These are phyloP conservation scores for Paraphysoderma sedebokerense DNA, from an alignment of 371 early-diverging fungal genomes.

Conservation along the genomic window DNA sequence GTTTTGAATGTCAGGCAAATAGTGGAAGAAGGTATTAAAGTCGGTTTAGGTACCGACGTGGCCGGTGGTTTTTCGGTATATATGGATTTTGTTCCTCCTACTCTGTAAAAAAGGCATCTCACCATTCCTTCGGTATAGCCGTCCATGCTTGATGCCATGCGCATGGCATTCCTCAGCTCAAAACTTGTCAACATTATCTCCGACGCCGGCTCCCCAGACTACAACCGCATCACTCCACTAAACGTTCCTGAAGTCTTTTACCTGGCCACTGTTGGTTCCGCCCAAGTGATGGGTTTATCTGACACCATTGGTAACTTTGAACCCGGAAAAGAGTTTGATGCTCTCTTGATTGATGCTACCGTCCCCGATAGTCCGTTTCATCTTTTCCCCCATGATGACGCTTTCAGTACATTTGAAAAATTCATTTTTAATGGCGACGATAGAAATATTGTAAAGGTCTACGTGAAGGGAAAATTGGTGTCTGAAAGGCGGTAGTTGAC, in stretches of 20 bases:
- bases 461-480: conserved; percentile 41
- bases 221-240: conserved; percentile 14
- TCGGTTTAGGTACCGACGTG: conserved; percentile 87
- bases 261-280: conserved; percentile 81
- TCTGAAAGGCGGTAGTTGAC: too few species aligned
- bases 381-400: too few species aligned
- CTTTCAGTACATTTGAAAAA: conserved; percentile 46
- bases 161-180: conserved; percentile 57
- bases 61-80: conserved; percentile 76
- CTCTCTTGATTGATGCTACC: conserved; percentile 62
- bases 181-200: too few species aligned
- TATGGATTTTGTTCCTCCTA: too few species aligned
- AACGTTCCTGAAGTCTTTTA: conserved; percentile 51
- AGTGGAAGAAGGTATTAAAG: conserved; percentile 43
- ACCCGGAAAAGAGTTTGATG: conserved; percentile 76
- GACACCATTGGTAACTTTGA: conserved; percentile 60
- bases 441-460: conserved; percentile 32
- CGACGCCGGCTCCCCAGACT: too few species aligned
- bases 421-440: conserved; percentile 47
- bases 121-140: too few species aligned
- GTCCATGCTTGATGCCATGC: conserved; percentile 68
- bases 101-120: too few species aligned
- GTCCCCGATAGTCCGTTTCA: too few species aligned
- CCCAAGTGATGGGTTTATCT: conserved; percentile 50
- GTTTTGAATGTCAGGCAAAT: conserved; percentile 60